These are phyloP conservation scores for Microcera coccophila DNA, from an alignment of 2,329 filamentous ascomycete species.

Conservation along the genomic window DNA sequence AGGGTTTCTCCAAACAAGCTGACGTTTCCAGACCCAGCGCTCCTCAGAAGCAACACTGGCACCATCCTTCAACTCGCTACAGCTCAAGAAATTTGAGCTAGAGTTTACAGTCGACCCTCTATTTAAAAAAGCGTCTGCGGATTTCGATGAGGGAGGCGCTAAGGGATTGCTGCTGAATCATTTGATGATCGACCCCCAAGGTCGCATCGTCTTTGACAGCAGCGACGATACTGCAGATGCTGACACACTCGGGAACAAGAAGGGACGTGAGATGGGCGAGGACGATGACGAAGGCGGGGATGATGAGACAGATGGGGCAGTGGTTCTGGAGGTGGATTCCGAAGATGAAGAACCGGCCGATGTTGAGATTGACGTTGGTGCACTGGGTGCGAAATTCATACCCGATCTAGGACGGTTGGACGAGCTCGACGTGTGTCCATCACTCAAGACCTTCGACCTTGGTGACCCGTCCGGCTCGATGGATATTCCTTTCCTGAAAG, in stretches of 20 bases:
- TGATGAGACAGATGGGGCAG: constrained; percentile 16
- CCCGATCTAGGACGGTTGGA: constrained; percentile 74
- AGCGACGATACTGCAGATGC: constrained; percentile 74
- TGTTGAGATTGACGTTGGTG: constrained; percentile 72
- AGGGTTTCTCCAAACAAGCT: constrained; percentile 3
- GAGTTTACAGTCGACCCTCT: constrained; percentile 95
- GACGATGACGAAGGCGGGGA: constrained; percentile 36
- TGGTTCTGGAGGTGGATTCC: constrained; percentile 40
- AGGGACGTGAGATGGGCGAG: constrained; percentile 38
- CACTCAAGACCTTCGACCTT: constrained; percentile 88
- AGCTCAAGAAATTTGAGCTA: constrained; percentile 95
- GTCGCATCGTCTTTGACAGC: constrained; percentile 96
- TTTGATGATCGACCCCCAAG: constrained; percentile 87
- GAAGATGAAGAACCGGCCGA: constrained; percentile 48
- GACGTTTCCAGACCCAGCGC: constrained; percentile 53
- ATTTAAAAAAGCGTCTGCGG: constrained; percentile 98
- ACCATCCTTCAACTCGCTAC: constrained; percentile 79
- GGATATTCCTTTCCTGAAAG: constrained; percentile 88
- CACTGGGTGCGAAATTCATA: constrained; percentile 78
- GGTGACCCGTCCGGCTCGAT: constrained; percentile 80
- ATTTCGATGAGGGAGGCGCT: constrained; percentile 96
- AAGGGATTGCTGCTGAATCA: constrained; percentile 95
- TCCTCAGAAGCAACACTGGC: constrained; percentile 92
- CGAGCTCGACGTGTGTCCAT: constrained; percentile 88
- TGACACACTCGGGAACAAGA: constrained; percentile 31